Percentiles rank a stretch among this genome's conserved stretches.
These are phyloP conservation scores for Aspergillus haitiensis DNA, from an alignment of 495 filamentous ascomycete species.

Conservation along the genomic window DNA sequence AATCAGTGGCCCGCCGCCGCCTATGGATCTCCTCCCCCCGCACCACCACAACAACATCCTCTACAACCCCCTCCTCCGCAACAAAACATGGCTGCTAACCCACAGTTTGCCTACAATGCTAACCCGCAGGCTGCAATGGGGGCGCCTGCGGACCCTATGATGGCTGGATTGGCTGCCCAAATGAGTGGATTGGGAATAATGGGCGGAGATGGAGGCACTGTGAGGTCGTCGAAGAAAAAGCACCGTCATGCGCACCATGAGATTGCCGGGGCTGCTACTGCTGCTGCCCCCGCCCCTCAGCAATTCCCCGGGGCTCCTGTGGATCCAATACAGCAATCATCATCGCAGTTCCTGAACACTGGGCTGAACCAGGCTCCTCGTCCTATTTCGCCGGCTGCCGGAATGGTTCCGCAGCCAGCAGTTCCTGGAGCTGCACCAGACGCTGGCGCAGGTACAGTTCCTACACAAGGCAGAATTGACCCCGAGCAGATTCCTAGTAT, in stretches of 20 bases:
- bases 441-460: conserved; percentile 41
- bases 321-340: conserved; percentile 47
- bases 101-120: conserved; percentile 37
- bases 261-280: conserved; percentile 63
- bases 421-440: conserved; percentile 40
- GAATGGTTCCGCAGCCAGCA: conserved; percentile 46
- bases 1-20: conserved; percentile 39
- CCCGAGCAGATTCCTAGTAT: conserved; percentile 94
- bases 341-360: conserved; percentile 71
- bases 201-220: conserved; percentile 52
- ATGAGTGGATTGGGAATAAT: conserved; percentile 81
- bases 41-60: conserved; percentile 20
- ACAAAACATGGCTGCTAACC: conserved; percentile 26
- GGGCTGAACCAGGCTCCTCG: conserved; percentile 54
- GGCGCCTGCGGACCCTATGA: conserved; percentile 38
- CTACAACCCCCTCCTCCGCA: conserved; percentile 22
- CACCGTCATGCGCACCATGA: conserved; percentile 90
- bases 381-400: conserved; percentile 54
- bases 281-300: conserved; percentile 53
- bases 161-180: conserved; percentile 73
- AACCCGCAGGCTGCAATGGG: conserved; percentile 35
- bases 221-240: conserved; percentile 78
- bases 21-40: conserved; percentile 41
- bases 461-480: conserved; percentile 76
- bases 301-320: conserved; percentile 66